Percentiles rank a stretch among this genome's conserved stretches.
Evolutionary conservation across 768 basidiomycete species (phyloP).

Genomic region (Astraeus odoratus): DNA sequence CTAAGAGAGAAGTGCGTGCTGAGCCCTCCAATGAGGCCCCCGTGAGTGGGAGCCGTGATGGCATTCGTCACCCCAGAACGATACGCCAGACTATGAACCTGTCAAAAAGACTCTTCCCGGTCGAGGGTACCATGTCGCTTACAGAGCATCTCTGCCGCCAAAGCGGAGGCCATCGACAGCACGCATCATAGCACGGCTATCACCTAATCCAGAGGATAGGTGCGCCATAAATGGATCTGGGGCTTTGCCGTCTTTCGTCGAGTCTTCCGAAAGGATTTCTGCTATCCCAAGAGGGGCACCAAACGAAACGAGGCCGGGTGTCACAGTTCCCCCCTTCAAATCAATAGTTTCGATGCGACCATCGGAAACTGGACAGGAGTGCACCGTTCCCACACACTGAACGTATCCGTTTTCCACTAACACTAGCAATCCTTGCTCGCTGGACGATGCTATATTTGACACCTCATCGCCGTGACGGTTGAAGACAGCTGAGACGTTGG

Average conservation of each 20-base stretch:
- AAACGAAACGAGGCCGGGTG: conserved; percentile 63
- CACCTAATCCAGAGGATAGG: conserved; percentile 41
- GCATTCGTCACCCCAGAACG: conserved; percentile 67
- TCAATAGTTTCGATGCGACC: conserved; percentile 35
- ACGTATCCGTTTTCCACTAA: conserved; percentile 2
- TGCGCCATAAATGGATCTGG: conserved; percentile 41
- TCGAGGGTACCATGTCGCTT: conserved; percentile 11
- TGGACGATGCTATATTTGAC: conserved; percentile 4
- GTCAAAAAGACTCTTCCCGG: neutral
- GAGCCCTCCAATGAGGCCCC: conserved; percentile 56
- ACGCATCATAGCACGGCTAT: conserved; percentile 39
- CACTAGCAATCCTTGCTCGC: neutral
- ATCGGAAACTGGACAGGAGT: neutral
- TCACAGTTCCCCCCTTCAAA: conserved; percentile 61
- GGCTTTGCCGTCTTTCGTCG: conserved; percentile 58
- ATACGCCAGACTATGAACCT: conserved; percentile 57
- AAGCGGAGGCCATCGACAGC: conserved; percentile 71
- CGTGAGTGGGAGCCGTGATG: conserved; percentile 50
- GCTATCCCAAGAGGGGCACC: conserved; percentile 69
- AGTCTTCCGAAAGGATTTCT: conserved; percentile 57
- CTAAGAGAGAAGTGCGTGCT: conserved; percentile 56
- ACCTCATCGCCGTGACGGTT: conserved; percentile 25
- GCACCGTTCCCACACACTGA: conserved; percentile 2
- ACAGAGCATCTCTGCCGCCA: conserved; percentile 52
- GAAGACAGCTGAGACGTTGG: conserved; percentile 52